Conservation (phyloP, 495 filamentous ascomycete species). For the Pyrenopolyporus hunteri region DNA sequence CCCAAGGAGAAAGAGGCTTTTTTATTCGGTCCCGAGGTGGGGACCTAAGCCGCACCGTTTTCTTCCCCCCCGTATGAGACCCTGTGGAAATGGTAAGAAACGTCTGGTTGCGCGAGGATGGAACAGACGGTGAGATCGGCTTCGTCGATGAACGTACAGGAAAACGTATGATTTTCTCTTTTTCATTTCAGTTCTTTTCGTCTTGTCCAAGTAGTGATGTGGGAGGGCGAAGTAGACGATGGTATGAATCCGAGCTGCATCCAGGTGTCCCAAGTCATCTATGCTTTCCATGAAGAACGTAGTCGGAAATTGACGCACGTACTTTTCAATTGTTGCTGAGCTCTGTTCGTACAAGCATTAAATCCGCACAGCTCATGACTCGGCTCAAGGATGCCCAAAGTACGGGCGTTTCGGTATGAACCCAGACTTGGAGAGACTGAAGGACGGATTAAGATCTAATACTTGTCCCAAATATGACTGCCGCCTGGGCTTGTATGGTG, state of each 20-base stretch:
- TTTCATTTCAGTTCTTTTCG: too few relatives aligned
- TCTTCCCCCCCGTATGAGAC: conserved; percentile 2
- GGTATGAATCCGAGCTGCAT: conserved; percentile 20
- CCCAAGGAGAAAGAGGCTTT: not conserved
- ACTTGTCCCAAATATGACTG: not conserved
- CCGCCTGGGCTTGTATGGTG: not conserved
- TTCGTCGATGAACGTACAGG: conserved; percentile 9
- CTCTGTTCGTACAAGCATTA: not conserved
- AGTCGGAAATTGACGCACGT: conserved; percentile 40
- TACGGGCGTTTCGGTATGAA: not conserved
- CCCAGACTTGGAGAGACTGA: too few relatives aligned
- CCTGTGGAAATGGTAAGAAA: conserved; percentile 34
- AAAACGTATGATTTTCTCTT: conserved; percentile 2
- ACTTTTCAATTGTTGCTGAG: conserved; percentile 31
- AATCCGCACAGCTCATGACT: not conserved
- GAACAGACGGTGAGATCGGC: not conserved
- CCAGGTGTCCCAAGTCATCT: conserved; percentile 38
- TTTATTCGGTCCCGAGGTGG: not conserved
- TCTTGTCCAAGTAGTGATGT: not conserved
- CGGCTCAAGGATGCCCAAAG: not conserved
- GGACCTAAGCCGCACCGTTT: not conserved
- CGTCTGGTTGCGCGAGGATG: not conserved
- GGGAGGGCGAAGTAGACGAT: conserved; percentile 1
- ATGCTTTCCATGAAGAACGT: conserved; percentile 30
- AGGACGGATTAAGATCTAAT: too few relatives aligned